Percentiles rank a stretch among this genome's conserved stretches.
phyloP scores from a whole-genome alignment of 306 rosid genomes.

The Alnus glutinosa region DNA sequence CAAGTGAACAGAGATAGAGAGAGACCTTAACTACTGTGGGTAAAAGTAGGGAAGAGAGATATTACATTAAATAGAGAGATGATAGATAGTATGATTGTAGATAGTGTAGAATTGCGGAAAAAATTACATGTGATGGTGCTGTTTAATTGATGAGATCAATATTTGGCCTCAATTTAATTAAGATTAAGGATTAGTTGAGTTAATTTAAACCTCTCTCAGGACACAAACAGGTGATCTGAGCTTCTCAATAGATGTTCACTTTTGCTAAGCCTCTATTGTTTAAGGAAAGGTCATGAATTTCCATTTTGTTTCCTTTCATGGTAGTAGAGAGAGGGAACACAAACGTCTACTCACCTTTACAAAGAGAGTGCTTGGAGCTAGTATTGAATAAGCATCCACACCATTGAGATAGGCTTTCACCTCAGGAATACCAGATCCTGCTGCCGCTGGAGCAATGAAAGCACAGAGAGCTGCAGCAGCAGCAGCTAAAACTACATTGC shows the following conservation, averaged over 20 bases:
- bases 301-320: background rate
- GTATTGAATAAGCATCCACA: constrained; percentile 69
- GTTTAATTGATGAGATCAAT: background rate
- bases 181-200: background rate
- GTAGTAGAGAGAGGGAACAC: background rate
- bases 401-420: constrained; percentile 97
- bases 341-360: constrained; percentile 61
- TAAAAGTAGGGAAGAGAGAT: background rate
- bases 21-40: background rate
- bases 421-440: constrained; percentile 96
- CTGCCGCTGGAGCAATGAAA: constrained; percentile 88
- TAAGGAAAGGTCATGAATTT: background rate
- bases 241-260: background rate
- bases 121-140: background rate
- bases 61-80: background rate
- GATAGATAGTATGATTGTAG: background rate
- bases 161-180: background rate
- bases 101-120: background rate
- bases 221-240: background rate
- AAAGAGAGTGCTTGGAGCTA: constrained; percentile 85
- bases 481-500: constrained; percentile 55
- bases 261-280: background rate
- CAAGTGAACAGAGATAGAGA: background rate
- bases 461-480: constrained; percentile 81
- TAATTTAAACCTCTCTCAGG: background rate